Conservation (phyloP, 306 rosid species). For the Comarum palustre region DNA sequence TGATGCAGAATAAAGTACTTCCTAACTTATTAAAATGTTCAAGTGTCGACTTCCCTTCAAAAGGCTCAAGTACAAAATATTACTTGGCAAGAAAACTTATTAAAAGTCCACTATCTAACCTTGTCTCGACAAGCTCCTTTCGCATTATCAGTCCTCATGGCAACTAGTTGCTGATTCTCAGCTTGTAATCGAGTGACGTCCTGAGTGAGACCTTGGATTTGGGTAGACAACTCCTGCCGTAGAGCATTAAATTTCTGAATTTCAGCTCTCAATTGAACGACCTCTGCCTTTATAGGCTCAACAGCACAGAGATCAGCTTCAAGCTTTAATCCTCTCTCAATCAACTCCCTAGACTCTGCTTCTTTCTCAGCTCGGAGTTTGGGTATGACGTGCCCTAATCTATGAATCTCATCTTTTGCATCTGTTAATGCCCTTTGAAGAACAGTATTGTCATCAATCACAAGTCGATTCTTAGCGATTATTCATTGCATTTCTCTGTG, state of each 20-base stretch:
- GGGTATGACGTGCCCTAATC: conserved; percentile 38
- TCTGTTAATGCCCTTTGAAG: conserved; percentile 43
- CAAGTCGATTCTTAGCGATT: conserved; percentile 37
- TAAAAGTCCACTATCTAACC: conserved; percentile 33
- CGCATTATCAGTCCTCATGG: conserved; percentile 38
- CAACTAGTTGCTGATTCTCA: conserved; percentile 41
- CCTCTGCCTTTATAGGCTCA: conserved; percentile 41
- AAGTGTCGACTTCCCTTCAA: conserved; percentile 3
- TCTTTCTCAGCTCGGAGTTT: conserved; percentile 37
- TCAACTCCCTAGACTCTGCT: conserved; percentile 31
- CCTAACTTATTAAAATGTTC: not conserved
- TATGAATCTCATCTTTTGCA: conserved; percentile 46
- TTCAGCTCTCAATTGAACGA: conserved; percentile 42
- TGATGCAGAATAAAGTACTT: conserved; percentile 3
- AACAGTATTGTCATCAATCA: conserved; percentile 42
- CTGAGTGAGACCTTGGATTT: conserved; percentile 48
- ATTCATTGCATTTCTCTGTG: conserved; percentile 40
- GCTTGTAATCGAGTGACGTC: conserved; percentile 34
- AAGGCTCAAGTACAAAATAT: conserved; percentile 4
- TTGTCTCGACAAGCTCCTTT: conserved; percentile 45
- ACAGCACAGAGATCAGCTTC: conserved; percentile 49
- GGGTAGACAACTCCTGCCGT: conserved; percentile 38
- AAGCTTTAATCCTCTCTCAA: conserved; percentile 37
- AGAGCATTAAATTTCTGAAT: conserved; percentile 33
- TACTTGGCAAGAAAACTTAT: conserved; percentile 13